These are phyloP conservation scores for Gyrodon lividus DNA, from an alignment of 768 basidiomycete genomes.

Conservation along the genomic window DNA sequence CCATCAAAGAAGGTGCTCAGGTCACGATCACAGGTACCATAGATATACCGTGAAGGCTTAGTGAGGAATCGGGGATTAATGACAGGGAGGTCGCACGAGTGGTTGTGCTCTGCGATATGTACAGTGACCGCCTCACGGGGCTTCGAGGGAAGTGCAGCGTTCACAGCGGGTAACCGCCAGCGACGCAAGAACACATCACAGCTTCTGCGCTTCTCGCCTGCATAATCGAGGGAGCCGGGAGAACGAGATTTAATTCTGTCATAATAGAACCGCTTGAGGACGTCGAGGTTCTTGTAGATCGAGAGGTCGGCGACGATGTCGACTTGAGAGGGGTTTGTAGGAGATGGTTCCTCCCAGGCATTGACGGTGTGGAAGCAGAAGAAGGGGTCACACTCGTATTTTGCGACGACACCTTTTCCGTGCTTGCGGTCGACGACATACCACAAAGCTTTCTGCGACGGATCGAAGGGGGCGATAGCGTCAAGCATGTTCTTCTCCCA, in stretches of 20 bases:
- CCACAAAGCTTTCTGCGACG: constrained; percentile 31
- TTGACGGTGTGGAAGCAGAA: constrained; percentile 42
- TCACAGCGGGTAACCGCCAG: constrained; percentile 29
- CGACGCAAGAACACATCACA: constrained; percentile 28
- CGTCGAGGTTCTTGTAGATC: constrained; percentile 32
- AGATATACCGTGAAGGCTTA: constrained; percentile 34
- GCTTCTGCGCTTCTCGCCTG: constrained; percentile 17
- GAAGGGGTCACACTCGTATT: constrained; percentile 37
- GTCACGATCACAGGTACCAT: constrained; percentile 27
- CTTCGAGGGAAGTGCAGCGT: constrained; percentile 12
- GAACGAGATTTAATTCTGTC: constrained; percentile 28
- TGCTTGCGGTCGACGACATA: constrained; percentile 38
- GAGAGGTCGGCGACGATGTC: constrained; percentile 38
- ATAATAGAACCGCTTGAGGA: constrained; percentile 34
- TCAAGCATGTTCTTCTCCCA: constrained; percentile 35
- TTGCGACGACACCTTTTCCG: constrained; percentile 36
- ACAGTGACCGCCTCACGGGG: constrained; percentile 17
- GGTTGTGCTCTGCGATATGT: constrained; percentile 24
- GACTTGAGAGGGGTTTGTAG: constrained; percentile 23
- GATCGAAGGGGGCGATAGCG: constrained; percentile 32
- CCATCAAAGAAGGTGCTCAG: constrained; percentile 35
- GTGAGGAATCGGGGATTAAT: constrained; percentile 33
- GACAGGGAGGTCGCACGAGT: constrained; percentile 37
- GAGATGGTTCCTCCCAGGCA: constrained; percentile 34
- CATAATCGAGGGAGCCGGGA: constrained; percentile 24